Percentiles rank a stretch among this genome's conserved stretches.
These are phyloP conservation scores for Buddleja alternifolia DNA, from an alignment of 257 asterid genomes.

Conservation along the genomic window DNA sequence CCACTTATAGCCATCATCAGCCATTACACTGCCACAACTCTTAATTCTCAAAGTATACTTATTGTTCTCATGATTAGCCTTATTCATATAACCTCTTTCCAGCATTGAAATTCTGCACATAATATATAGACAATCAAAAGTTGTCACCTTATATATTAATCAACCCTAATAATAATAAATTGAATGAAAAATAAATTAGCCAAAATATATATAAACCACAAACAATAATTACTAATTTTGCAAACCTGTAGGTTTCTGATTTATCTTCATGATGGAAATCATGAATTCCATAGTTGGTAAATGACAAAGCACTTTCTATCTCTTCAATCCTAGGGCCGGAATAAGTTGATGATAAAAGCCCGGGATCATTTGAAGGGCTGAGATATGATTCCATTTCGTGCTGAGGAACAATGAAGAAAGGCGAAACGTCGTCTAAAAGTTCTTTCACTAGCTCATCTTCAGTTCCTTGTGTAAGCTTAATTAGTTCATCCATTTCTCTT, in stretches of 20 bases:
- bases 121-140: not conserved
- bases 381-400: slow-evolving; percentile 24
- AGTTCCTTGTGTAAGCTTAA: slow-evolving; percentile 21
- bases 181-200: not conserved
- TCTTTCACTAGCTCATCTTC: slow-evolving; percentile 59
- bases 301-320: slow-evolving; percentile 36
- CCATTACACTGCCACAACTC: slow-evolving; percentile 66
- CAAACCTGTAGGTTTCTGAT: slow-evolving; percentile 53
- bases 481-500: slow-evolving; percentile 50
- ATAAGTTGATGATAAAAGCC: slow-evolving; percentile 16
- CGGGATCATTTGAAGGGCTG: slow-evolving; percentile 22
- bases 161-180: not conserved
- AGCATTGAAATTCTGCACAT: slow-evolving; percentile 46
- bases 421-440: slow-evolving; percentile 57
- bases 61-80: slow-evolving; percentile 34
- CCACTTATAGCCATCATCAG: slow-evolving; percentile 97
- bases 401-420: slow-evolving; percentile 45
- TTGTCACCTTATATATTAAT: not conserved
- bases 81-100: slow-evolving; percentile 41
- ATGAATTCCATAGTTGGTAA: slow-evolving; percentile 30
- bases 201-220: not conserved
- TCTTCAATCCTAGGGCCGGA: slow-evolving; percentile 39
- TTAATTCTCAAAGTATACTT: slow-evolving; percentile 75
- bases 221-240: not conserved
- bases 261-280: slow-evolving; percentile 26